Base-by-base conservation (phyloP, 768 basidiomycete species). In the Leccinum disarticulatum region DNA sequence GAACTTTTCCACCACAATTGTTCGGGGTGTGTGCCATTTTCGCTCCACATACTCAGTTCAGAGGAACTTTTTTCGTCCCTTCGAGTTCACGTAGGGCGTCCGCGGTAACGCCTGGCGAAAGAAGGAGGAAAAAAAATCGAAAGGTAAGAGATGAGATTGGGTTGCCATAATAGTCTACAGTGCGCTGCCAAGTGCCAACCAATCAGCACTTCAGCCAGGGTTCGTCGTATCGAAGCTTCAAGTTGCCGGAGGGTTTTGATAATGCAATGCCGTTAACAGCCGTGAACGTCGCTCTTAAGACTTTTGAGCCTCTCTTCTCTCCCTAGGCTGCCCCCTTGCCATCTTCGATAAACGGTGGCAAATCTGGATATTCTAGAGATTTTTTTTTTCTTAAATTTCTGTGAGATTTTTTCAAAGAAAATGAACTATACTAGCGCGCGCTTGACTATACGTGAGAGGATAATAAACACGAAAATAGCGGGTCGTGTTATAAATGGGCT, bases 81-180 rank as follows among this genome's bases (percentile, higher is more conserved):
- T 36, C 28, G 30, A 10, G 33, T 19, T 60, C 59, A 43, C 41
- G n/a, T 46, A 46, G 43, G 43, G 54, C 53, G 27, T 52, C 67
- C 62, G 65, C 67, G 59, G 62, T 64, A 64, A 59, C 59, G 56
- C 67, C 62, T 36, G 46, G 53, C 53, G 53, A 31, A 46, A 35
- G 13, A 31, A 17, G 28, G 28, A 55, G 48, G 22, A 27, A 9
- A 25, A 36, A 46, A 19, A 17, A 27, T 41, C n/a, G 41, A 43
- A 43, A n/a, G 41, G 41, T 56, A 62, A 56, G 55, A 55, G 33
- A 35, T 35, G 33, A 35, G 67, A 72, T 72, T 62, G 58, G 55
- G 43, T 27, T 66, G 28, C 68, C 69, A 67, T 61, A 73, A 71
- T 30, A 4, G 55, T 57, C 35, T 41, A 10, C 56, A 53, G 25